Evolutionary conservation across 371 early-diverging fungal genomes (phyloP), one percentile per base, ranked within the genome.

Genomic region (Dichotomocladium elegans): DNA sequence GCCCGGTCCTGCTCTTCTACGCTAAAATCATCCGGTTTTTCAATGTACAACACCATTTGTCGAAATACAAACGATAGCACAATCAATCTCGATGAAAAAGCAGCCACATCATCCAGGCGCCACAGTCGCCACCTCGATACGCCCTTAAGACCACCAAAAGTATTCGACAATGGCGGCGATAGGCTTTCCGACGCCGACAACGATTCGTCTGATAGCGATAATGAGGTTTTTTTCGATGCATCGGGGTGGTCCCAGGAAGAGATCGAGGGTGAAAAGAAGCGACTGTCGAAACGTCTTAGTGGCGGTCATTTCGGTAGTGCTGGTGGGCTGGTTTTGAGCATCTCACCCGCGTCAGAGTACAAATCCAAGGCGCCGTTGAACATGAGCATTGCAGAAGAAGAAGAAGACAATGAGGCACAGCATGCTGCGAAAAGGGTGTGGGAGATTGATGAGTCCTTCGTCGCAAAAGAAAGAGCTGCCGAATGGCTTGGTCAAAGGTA

Each of bases 251-350:
- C 66, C 5, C 57, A 63, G 35, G 68, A 70, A 21, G 73, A 70
- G n/a, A 53, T 68, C 8, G 70, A 76, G 34, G 45, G 62, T 28
- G 73, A 76, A 47, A 52, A 54, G 28, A 43, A 41, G 2, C 29
- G 53, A 29, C 46, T 75, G 17, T 66, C 75, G 0, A 75, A 75
- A 44, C 56, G 75, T 47, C 52, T 76, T 10, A 68, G 68, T 26
- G 77, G 73, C 4, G 77, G 77, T 2, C 77, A 76, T 48, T 76
- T 54, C 51, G 77, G 77, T 9, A 72, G 72, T 42, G 77, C 77
- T 2, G 77, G 77, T 5, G 77, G 77, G 24, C 34, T 76, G 17
- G 55, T 76, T 42, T 34, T 68, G 14, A 76, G 77, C 29, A 70
- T 67, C n/a, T n/a, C n/a, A n/a, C n/a, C n/a, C n/a, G n/a, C n/a